Evolutionary conservation across 2,329 filamentous ascomycete species (phyloP).

Genomic region (Trichoderma afroharzianum): DNA sequence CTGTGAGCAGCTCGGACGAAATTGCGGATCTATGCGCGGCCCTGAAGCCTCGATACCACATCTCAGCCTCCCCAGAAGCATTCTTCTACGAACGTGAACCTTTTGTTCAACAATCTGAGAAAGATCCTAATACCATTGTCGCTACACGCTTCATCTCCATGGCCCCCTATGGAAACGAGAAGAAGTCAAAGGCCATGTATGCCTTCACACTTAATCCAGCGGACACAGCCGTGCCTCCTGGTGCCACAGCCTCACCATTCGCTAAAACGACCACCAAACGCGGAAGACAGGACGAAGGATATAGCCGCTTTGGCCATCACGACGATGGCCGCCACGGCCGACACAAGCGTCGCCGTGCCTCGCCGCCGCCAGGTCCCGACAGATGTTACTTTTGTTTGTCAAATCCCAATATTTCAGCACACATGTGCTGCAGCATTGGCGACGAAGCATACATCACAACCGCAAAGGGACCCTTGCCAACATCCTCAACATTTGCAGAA

Average conservation of each 20-base stretch:
- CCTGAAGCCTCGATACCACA: constrained; percentile 89
- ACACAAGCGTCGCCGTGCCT: constrained; percentile 43
- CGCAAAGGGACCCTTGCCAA: constrained; percentile 84
- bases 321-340: constrained; percentile 42
- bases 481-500: constrained; percentile 60
- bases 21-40: constrained; percentile 74
- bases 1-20: constrained; percentile 56
- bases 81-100: constrained; percentile 90
- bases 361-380: constrained; percentile 65
- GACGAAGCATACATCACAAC: constrained; percentile 85
- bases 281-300: constrained; percentile 42
- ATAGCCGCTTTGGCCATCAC: constrained; percentile 52
- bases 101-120: constrained; percentile 66
- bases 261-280: constrained; percentile 56
- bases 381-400: constrained; percentile 95
- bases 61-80: constrained; percentile 61
- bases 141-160: constrained; percentile 90
- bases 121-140: constrained; percentile 47
- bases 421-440: constrained; percentile 87
- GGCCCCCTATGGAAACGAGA: constrained; percentile 69
- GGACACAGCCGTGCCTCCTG: constrained; percentile 61
- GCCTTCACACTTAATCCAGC: constrained; percentile 69
- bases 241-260: constrained; percentile 75
- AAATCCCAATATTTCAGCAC: constrained; percentile 76
- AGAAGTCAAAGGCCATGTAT: constrained; percentile 78